Percentiles rank a stretch among this genome's conserved stretches.
Conservation (phyloP, 768 basidiomycete species). For the Russula olivacea region DNA sequence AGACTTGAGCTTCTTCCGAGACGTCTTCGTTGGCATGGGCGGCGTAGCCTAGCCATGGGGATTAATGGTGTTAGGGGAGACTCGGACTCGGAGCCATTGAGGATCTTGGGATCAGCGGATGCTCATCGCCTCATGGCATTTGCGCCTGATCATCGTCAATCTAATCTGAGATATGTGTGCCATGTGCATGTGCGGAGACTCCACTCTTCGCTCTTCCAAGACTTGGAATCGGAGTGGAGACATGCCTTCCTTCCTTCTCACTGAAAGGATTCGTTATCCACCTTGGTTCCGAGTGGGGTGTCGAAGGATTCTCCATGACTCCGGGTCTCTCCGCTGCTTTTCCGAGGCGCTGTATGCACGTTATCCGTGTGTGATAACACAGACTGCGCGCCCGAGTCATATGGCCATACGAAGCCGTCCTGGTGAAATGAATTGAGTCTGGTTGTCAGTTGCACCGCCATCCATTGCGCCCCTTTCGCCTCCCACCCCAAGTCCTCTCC, state of each 20-base stretch:
- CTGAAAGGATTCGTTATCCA: not conserved
- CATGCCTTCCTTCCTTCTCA: not conserved
- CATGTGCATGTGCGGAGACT: not conserved
- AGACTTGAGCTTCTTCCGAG: too few relatives aligned
- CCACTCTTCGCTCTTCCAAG: not conserved
- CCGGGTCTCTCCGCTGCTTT: not conserved
- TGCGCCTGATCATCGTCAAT: not conserved
- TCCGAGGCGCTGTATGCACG: not conserved
- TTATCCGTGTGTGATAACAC: not conserved
- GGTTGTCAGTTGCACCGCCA: slow-evolving; percentile 1
- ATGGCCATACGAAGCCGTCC: not conserved
- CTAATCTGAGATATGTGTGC: not conserved
- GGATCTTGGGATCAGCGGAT: not conserved
- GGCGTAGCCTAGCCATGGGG: not conserved
- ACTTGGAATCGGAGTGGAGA: not conserved
- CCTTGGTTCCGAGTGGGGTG: not conserved
- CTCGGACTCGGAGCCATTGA: not conserved
- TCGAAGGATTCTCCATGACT: not conserved
- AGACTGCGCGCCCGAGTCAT: not conserved
- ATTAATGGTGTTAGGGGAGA: not conserved
- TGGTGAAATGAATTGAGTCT: not conserved
- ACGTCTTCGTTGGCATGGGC: not conserved
- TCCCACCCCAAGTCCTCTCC: not conserved
- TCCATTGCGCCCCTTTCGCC: not conserved
- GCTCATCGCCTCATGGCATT: not conserved